Conservation (phyloP, 2,329 filamentous ascomycete genomes). For the Diaporthe sp. region DNA sequence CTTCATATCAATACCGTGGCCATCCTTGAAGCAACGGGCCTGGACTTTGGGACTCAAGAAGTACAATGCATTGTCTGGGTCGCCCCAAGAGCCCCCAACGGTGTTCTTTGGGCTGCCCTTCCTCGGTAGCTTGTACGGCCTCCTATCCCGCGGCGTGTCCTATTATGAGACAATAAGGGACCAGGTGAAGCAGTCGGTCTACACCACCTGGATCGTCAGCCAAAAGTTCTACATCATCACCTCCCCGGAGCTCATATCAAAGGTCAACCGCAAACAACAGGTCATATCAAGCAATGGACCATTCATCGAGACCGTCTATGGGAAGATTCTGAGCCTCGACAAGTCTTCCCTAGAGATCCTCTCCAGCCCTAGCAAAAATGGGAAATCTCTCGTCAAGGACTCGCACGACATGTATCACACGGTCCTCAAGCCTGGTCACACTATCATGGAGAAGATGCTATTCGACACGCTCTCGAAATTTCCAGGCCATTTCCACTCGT, state of each 20-base stretch:
- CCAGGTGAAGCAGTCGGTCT: not conserved
- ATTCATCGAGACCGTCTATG: not conserved
- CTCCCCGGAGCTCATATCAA: not conserved
- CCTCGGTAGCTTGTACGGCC: not conserved
- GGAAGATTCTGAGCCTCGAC: not conserved
- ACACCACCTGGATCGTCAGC: not conserved
- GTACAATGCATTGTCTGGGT: not conserved
- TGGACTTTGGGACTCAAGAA: not conserved
- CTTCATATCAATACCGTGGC: not conserved
- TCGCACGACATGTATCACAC: not conserved
- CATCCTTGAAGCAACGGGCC: not conserved
- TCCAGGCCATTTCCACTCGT: not conserved
- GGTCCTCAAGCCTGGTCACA: not conserved
- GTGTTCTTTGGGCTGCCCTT: not conserved
- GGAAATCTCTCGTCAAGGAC: not conserved
- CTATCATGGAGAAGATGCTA: not conserved
- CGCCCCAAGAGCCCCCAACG: not conserved
- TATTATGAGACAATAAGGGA: not conserved
- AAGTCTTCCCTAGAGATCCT: not conserved
- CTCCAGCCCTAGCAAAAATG: not conserved
- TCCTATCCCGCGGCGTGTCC: not conserved
- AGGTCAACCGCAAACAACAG: not conserved
- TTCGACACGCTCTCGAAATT: not conserved
- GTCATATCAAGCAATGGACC: not conserved
- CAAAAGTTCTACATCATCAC: not conserved